Evolutionary conservation across 495 filamentous ascomycete genomes (phyloP), one percentile per base, ranked within the genome.

Genomic region (Geoglossum glabrum): DNA sequence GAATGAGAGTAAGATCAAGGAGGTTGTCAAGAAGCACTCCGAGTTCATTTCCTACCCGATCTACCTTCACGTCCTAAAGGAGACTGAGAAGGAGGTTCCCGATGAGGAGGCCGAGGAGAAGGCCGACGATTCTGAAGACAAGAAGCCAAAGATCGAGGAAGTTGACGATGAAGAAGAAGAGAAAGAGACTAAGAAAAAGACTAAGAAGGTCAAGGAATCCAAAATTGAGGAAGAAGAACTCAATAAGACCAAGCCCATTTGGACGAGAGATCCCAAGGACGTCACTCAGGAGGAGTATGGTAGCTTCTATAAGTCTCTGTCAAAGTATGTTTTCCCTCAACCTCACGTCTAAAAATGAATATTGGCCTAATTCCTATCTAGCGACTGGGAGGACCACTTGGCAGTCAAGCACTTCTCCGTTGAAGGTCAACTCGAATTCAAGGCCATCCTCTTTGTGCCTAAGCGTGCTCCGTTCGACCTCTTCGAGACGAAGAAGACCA

Each of bases 31-130:
- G 87, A 98, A 98, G 85, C 92, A 98, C 84, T 97, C 92, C 72
- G 92, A 98, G 79, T 98, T 98, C 84, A 98, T 98, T 80, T 97
- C 93, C 56, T 98, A 98, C 82, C 92, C 92, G 64, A 98, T 98
- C 81, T 98, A 95, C 80, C 92, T 98, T 60, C 92, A 98, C 73
- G 87, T 97, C 69, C 73, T 85, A 69, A 98, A 98, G 81, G 93
- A 97, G 85, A 90, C 83, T 66, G 92, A 98, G 87, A 95, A 78
- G 67, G 92, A 98, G 76, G 88, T 97, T 61, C 89, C 89, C 59
- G 93, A 96, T 71, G 93, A 96, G 77, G 90, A 96, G 54, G 90
- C 84, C 45, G 87, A 94, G 74, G 77, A 84, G 71, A 79, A 77
- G 60, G 71, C 77, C 64, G 74, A 74, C 45, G 74, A 74, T 36